Conservation (phyloP, 176 grass and related monocot species). For the Themeda triandra region DNA sequence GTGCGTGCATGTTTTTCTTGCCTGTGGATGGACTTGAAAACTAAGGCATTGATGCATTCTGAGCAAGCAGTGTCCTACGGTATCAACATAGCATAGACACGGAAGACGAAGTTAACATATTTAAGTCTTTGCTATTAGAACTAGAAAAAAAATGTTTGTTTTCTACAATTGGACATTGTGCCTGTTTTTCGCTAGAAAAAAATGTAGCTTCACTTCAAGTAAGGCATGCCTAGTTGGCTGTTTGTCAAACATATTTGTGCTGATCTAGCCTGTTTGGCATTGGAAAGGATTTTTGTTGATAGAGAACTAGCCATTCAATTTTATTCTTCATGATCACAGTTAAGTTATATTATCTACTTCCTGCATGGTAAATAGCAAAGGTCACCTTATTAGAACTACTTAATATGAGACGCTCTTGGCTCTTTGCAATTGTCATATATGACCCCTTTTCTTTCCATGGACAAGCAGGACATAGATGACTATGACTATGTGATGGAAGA, state of each 20-base stretch:
- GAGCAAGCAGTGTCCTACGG: not conserved
- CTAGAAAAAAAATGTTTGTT: not conserved
- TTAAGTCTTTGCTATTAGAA: not conserved
- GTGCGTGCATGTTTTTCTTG: not conserved
- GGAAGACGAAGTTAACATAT: not conserved
- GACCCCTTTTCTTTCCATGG: not conserved
- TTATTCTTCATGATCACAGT: not conserved
- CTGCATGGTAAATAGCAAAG: not conserved
- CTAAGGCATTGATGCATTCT: not conserved
- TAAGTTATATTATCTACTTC: not conserved
- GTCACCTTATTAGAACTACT: not conserved
- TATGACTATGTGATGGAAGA: slow-evolving; percentile 2
- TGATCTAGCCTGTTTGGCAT: not conserved
- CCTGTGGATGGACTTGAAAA: not conserved
- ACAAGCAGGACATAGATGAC: not conserved
- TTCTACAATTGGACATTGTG: no score
- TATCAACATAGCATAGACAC: not conserved
- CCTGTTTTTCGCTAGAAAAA: no score
- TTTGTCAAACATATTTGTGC: not conserved
- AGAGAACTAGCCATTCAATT: not conserved
- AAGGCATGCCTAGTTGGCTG: not conserved
- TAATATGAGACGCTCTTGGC: not conserved
- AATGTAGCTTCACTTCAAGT: not conserved
- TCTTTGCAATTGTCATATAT: not conserved
- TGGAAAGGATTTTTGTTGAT: not conserved